Base-by-base conservation (phyloP, 495 filamentous ascomycete species). In the Talaromyces proteolyticus region DNA sequence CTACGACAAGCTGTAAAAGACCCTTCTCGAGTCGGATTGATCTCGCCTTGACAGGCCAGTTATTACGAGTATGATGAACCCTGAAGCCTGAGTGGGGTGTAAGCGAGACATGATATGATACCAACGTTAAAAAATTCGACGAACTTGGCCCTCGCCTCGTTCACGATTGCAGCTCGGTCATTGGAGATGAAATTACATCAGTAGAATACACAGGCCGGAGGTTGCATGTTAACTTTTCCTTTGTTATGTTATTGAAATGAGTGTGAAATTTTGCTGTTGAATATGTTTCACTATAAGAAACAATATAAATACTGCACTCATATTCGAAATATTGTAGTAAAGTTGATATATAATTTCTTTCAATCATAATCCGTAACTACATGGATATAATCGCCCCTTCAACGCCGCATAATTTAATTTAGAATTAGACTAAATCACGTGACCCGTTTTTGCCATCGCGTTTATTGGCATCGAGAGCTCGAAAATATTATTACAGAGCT, bases 1-100 rank as follows among this genome's bases (percentile, higher is more conserved):
- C 86, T 96, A 96, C 76, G 91, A 96, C 85, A 95, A 95, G 87
- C 85, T 96, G 77, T 96, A 95, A 73, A 75, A 62, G 66, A 53
- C 34, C 23, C 17, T 16, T 49, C 47, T 55, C 62, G 59, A 54
- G 59, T 53, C 62, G 54, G 57, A 59, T 65, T 61, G 58, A 56
- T 46, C 55, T 62, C 53, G 56, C 60, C 57, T 55, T 61, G 64
- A 55, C 58, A 57, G 63, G 65, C 58, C 66, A 66, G 57, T 63
- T 62, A 62, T 74, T 64, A 73, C 71, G 71, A 73, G 63, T 69
- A 69, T 71, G 69, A 74, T 68, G 69, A 73, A 71, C 66, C 66
- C 71, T 69, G 47, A 49, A 39, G 47, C 47, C 47, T 24, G 22
- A 40, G 26, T 22, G 36, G 19, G 34, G 40, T 21, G 24, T 39